Evolutionary conservation across 176 grass and related monocot genomes (phyloP).

Genomic region (Zoysia pacifica): DNA sequence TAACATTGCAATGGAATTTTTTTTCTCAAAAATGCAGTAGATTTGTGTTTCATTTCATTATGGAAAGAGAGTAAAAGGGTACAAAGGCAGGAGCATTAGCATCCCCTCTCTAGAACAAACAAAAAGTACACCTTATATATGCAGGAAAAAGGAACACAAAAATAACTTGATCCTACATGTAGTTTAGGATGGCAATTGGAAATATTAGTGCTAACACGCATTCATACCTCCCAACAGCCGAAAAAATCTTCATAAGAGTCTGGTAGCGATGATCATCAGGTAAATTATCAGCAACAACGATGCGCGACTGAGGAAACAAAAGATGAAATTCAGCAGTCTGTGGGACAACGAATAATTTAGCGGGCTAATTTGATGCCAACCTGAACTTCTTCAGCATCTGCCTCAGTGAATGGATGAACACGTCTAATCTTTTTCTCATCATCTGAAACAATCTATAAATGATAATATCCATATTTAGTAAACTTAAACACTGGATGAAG

Average conservation of each 20-base stretch:
- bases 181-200: not conserved
- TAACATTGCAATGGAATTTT: not conserved
- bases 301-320: constrained; percentile 60
- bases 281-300: constrained; percentile 94
- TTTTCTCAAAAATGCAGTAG: no score
- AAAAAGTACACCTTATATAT: no score
- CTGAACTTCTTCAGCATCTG: constrained; percentile 82
- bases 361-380: constrained; percentile 40
- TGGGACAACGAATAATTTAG: not conserved
- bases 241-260: constrained; percentile 96
- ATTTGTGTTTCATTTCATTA: no score
- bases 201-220: constrained; percentile 25
- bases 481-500: constrained; percentile 15
- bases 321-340: constrained; percentile 16
- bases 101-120: no score
- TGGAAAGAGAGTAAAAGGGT: no score
- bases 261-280: constrained; percentile 87
- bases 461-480: constrained; percentile 5
- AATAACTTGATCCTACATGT: no score
- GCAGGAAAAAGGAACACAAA: no score
- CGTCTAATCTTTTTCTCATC: constrained; percentile 87
- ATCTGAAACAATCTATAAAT: constrained; percentile 84
- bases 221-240: constrained; percentile 77
- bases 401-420: constrained; percentile 51
- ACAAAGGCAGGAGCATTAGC: no score